Evolutionary conservation across 2,329 filamentous ascomycete species (phyloP), one percentile per base, ranked within the genome.

Genomic region (Geosmithia putterillii): DNA sequence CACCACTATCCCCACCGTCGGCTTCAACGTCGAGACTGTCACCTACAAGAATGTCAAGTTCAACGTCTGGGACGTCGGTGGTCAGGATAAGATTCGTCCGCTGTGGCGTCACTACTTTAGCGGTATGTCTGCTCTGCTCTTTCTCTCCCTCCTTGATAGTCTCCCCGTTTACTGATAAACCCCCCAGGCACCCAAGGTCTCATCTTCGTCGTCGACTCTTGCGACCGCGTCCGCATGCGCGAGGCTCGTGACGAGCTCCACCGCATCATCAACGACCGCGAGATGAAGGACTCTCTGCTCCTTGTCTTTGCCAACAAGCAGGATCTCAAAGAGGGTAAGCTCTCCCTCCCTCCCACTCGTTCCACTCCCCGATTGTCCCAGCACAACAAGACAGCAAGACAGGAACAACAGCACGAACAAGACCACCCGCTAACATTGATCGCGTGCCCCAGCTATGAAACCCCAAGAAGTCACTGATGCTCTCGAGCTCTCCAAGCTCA

Each of bases 11-110:
- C 92, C 92, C 40, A 98, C 92, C 28, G 92, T 98, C 56, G 92
- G 90, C 54, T 96, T 96, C 77, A 96, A 96, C 76, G 92, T 96
- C 65, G 90, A 96, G 74, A 94, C 88, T 4, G 89, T 96, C 57
- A 94, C 89, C 53, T 95, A 95, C 74, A 95, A 95, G 77, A 96
- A 96, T 65, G 89, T 95, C 67, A 94, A 95, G 69, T 96, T 96
- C 74, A 96, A 94, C 58, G 90, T 96, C 50, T 96, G 90, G 90
- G 90, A 96, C 71, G 90, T 96, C 47, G 90, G 90, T 66, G 90
- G 90, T 51, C 90, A 96, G 74, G 90, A 96, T 76, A 96, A 96
- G 81, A 96, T 96, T 59, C 79, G 90, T 52, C 90, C 90, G 50
- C 72, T 96, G 48, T 96, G 90, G 90, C 82, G 90, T 67, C 90